Evolutionary conservation across 2,329 filamentous ascomycete genomes (phyloP), one percentile per base, ranked within the genome.

Genomic region (Verticillium zaregamsianum): DNA sequence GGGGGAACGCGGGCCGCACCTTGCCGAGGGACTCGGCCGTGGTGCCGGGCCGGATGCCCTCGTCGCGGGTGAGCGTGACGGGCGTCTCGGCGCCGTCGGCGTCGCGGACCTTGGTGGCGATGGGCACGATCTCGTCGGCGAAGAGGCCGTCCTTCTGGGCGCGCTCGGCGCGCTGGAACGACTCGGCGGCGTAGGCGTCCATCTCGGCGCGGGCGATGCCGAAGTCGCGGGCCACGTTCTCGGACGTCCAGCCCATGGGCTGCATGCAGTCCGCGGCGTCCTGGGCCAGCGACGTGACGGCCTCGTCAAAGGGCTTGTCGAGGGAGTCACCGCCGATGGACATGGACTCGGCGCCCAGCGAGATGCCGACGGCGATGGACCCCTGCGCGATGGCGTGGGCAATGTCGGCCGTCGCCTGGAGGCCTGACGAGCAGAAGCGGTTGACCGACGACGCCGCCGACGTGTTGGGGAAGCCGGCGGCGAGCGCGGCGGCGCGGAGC

Each of bases 201-300:
- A 98, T 91, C 73, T 80, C 79, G 73, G 93, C 88, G 64, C 95
- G 86, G 2, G 86, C 79, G 73, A 99, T 89, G 72, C 90, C 86
- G 76, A 98, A 98, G 79, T 98, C 95, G 57, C 87, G 87, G 69
- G 90, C 92, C 32, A 99, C 93, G 73, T 98, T 98, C 82, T 99
- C 95, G 63, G 90, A 94, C 3, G 95, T 99, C 86, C 96, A 96
- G 25, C 95, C 95, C 95, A 99, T 99, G 67, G 94, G 91, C 83
- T 93, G 86, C 86, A 94, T 86, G 82, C 93, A 95, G 79, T 98
- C 94, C 56, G 77, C 77, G 0, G 92, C 86, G 73, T 97, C 92
- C 73, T 92, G 90, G 78, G 84, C 90, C 71, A 83, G 79, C 68
- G 79, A 74, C 56, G 91, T 79, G 63, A 98, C 87, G 65, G 89